Evolutionary conservation across 2,329 filamentous ascomycete species (phyloP), one percentile per base, ranked within the genome.

Genomic region (Sporothrix sp.): DNA sequence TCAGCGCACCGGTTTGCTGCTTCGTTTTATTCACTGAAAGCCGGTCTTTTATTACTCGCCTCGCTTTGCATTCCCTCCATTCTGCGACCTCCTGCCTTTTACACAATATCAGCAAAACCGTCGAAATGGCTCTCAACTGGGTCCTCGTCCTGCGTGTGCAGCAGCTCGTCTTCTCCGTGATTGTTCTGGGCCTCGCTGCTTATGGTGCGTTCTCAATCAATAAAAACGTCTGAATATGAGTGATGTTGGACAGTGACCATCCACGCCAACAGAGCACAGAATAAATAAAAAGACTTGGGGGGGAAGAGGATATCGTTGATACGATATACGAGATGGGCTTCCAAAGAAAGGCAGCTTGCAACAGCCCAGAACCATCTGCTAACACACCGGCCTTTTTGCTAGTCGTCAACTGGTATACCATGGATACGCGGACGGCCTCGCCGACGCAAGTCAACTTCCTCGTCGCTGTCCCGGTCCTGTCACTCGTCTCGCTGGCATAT

Each of bases 381-480:
- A 21, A 46, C 23, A 16, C 18, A 32, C 8, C 7, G 14, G 38
- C 36, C 52, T 56, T 28, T 56, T 50, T 30, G 52, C 50, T 18
- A 82, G 79, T 82, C 51, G 68, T 75, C 56, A 70, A 81, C 63
- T 82, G 76, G 75, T 81, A 79, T 62, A 70, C 75, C 61, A 67
- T 64, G 53, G 67, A 78, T 59, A 83, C 75, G 59, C 67, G 72
- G 56, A 71, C 71, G 3, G 58, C 70, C 16, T 71, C 78, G n/a
- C 79, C 79, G 0, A 66, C 70, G 3, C 71, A 78, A 54, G 65
- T 82, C 64, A 75, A 73, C 66, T 81, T 80, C 62, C 64, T 82
- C 55, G 65, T 82, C 58, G 76, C 78, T 59, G 68, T 68, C 23
- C 72, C 76, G 2, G 56, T 76, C 38, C 72, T 76, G 59, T 76